Evolutionary conservation across 176 grass and related monocot genomes (phyloP), one percentile per base, ranked within the genome.

Genomic region (Aegilops tauschii): DNA sequence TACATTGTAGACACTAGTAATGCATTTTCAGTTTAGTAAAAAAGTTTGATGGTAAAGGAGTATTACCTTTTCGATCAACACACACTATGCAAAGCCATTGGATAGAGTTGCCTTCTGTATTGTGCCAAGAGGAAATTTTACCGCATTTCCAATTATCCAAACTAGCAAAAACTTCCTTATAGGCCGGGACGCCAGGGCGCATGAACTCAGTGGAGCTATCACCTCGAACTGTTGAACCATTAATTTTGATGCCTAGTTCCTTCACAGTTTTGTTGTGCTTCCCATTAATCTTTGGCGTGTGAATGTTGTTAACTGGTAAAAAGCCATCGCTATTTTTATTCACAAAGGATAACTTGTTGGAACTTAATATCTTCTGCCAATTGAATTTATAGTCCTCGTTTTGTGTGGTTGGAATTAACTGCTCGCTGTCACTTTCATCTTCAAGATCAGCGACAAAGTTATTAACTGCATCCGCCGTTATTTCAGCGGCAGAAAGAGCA

Each of bases 71-170:
- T 50, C 90, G 90, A 82, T 93, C 88, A 83, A 96, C 84, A 91
- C 90, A 99, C 69, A 89, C 84, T 69, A 99, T 84, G 77, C 92
- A 96, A 84, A 99, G 86, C 94, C 97, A 99, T 81, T 96, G 90
- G 65, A 99, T 66, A 73, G 92, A 90, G 76, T 75, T 89, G 59
- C 94, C 94, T 86, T 99, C 94, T 1, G 81, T 56, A 79, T 84
- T 94, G 69, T 99, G 97, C 97, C 97, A 99, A 79, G 58, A 69
- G 67, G 89, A 86, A 59, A 99, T 94, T 92, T 96, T 99, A 76
- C 87, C 77, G 69, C 88, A 91, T 88, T 99, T 99, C 94, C 97
- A 99, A 67, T 82, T 87, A 89, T 99, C 97, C 83, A 99, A 87
- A 87, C 89, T 84, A 83, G 86, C 86, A 58, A 91, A 83, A 76